Conservation (phyloP, 2,329 filamentous ascomycete genomes). For the Nothophoma quercina region DNA sequence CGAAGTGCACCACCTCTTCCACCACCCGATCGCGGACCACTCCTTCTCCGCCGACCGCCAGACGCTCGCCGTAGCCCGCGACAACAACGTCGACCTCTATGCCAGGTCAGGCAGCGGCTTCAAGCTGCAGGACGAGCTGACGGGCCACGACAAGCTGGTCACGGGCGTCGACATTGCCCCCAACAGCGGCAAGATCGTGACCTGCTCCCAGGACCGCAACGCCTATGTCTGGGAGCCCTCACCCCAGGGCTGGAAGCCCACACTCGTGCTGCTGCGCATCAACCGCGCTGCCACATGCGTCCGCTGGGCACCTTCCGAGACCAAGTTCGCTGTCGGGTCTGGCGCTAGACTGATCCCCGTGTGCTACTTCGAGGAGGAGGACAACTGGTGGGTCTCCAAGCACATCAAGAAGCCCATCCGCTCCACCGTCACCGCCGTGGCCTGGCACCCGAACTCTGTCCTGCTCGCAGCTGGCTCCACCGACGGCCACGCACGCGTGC, state of each 20-base stretch:
- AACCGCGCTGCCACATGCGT: slow-evolving; percentile 96
- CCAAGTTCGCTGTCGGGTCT: slow-evolving; percentile 96
- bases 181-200: slow-evolving; percentile 89
- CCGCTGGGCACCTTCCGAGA: slow-evolving; percentile 95
- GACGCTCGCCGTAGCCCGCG: slow-evolving; percentile 88
- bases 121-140: slow-evolving; percentile 87
- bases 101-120: slow-evolving; percentile 75
- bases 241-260: slow-evolving; percentile 93
- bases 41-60: slow-evolving; percentile 93
- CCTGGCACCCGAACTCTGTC: slow-evolving; percentile 98
- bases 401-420: slow-evolving; percentile 99
- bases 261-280: slow-evolving; percentile 93
- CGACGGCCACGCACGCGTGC: slow-evolving; percentile 92
- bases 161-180: slow-evolving; percentile 96
- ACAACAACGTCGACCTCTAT: slow-evolving; percentile 91
- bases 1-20: slow-evolving; percentile 96
- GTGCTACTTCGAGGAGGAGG: slow-evolving; percentile 99
- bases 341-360: slow-evolving; percentile 94
- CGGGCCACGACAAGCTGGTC: slow-evolving; percentile 95
- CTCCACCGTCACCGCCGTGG: slow-evolving; percentile 92
- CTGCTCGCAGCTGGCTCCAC: slow-evolving; percentile 95
- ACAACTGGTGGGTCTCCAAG: slow-evolving; percentile 99
- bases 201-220: slow-evolving; percentile 97
- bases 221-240: slow-evolving; percentile 97
- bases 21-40: slow-evolving; percentile 95